Conservation (phyloP, 306 rosid genomes). For the Prinsepia uniflora region DNA sequence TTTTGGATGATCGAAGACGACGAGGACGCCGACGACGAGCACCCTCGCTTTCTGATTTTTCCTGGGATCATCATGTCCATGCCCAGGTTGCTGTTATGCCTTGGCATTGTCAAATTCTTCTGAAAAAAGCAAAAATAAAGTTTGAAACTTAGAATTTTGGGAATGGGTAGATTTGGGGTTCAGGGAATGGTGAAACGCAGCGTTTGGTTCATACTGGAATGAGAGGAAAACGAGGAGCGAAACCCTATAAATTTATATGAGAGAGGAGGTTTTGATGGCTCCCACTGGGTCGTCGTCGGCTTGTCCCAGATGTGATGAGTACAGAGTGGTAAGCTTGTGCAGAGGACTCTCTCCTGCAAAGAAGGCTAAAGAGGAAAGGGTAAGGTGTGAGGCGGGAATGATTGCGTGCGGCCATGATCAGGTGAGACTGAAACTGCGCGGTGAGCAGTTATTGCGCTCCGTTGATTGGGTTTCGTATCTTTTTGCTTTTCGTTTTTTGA, state of each 20-base stretch:
- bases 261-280: constrained; percentile 15
- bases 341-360: constrained; percentile 20
- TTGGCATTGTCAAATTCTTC: constrained; percentile 43
- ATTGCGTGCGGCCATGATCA: constrained; percentile 10
- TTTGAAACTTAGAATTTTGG: neutral
- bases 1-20: constrained; percentile 78
- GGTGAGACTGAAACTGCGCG: constrained; percentile 10
- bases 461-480: neutral
- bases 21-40: constrained; percentile 88
- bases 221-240: constrained; percentile 4
- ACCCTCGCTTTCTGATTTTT: constrained; percentile 91
- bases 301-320: constrained; percentile 30
- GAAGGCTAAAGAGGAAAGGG: constrained; percentile 14
- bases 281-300: constrained; percentile 8
- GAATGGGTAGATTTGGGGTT: neutral
- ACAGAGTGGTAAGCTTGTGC: constrained; percentile 24
- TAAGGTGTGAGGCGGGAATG: neutral
- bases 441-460: neutral
- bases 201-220: constrained; percentile 10
- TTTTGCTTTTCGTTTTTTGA: neutral
- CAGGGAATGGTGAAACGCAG: neutral
- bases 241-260: constrained; percentile 2
- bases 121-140: neutral
- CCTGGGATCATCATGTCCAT: constrained; percentile 73
- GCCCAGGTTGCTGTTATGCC: constrained; percentile 40